phyloP scores from a whole-genome alignment of 2,329 filamentous ascomycete species.

The Aspergillus neoniger region DNA sequence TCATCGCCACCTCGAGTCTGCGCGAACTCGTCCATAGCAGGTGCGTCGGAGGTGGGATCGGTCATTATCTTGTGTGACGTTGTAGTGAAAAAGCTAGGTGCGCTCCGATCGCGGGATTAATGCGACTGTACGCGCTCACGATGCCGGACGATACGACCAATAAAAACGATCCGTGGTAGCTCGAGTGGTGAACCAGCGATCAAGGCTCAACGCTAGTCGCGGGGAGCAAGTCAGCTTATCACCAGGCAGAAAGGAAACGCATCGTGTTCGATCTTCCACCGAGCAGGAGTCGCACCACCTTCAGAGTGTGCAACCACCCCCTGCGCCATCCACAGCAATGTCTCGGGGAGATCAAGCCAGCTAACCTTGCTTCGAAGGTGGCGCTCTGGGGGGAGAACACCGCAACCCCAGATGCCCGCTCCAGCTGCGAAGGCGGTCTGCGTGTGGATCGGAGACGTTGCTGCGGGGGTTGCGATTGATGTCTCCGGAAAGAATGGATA shows the following conservation, averaged over 20 bases:
- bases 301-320: background rate
- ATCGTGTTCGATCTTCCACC: background rate
- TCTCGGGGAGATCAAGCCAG: background rate
- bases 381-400: background rate
- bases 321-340: background rate
- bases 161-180: conserved; percentile 27
- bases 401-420: background rate
- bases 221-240: conserved; percentile 10
- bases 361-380: background rate
- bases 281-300: background rate
- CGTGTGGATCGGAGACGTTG: background rate
- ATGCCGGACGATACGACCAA: conserved; percentile 22
- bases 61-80: conserved; percentile 10
- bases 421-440: conserved; percentile 13
- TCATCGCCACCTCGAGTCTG: conserved; percentile 54
- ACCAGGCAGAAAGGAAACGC: background rate
- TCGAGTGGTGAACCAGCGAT: conserved; percentile 11
- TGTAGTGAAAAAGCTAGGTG: background rate
- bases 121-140: conserved; percentile 20
- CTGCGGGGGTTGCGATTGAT: background rate
- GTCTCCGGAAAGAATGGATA: background rate
- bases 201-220: conserved; percentile 11
- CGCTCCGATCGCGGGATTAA: conserved; percentile 14
- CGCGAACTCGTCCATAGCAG: conserved; percentile 50
- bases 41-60: conserved; percentile 11